Conservation (phyloP, 202 grass and related monocot genomes). For the Cymbopogon flexuosus region DNA sequence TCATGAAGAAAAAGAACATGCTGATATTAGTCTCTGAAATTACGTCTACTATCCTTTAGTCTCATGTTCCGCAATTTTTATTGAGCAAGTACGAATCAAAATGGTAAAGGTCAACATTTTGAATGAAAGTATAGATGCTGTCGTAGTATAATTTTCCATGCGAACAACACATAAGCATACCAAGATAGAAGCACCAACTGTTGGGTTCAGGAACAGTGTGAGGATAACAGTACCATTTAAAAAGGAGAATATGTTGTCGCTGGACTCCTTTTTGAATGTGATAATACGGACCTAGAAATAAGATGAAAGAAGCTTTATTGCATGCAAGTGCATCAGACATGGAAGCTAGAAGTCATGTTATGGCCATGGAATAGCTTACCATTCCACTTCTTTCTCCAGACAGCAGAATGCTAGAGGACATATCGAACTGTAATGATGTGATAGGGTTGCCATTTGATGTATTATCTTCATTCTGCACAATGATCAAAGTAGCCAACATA, state of each 20-base stretch:
- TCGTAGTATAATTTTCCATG: background rate
- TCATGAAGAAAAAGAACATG: background rate
- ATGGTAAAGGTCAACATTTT: slow-evolving; percentile 5
- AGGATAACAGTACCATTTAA: slow-evolving; percentile 63
- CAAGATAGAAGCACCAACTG: slow-evolving; percentile 7
- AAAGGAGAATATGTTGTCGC: slow-evolving; percentile 69
- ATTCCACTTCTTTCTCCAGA: slow-evolving; percentile 64
- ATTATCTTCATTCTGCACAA: slow-evolving; percentile 59
- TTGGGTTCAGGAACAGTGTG: background rate
- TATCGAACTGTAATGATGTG: slow-evolving; percentile 86
- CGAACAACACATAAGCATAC: background rate
- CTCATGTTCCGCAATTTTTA: slow-evolving; percentile 15
- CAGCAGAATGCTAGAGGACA: slow-evolving; percentile 57
- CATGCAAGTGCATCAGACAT: slow-evolving; percentile 30
- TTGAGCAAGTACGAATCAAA: background rate
- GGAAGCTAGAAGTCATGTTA: background rate
- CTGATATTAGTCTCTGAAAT: background rate
- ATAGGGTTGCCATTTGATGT: slow-evolving; percentile 40
- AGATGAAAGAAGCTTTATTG: slow-evolving; percentile 36
- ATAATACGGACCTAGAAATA: slow-evolving; percentile 62
- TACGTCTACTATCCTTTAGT: background rate
- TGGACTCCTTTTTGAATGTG: slow-evolving; percentile 71
- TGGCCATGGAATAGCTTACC: slow-evolving; percentile 37
- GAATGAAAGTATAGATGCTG: slow-evolving; percentile 16
- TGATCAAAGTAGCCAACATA: slow-evolving; percentile 7